Evolutionary conservation across 2,329 filamentous ascomycete genomes (phyloP).

Genomic region (Periconia digitata): DNA sequence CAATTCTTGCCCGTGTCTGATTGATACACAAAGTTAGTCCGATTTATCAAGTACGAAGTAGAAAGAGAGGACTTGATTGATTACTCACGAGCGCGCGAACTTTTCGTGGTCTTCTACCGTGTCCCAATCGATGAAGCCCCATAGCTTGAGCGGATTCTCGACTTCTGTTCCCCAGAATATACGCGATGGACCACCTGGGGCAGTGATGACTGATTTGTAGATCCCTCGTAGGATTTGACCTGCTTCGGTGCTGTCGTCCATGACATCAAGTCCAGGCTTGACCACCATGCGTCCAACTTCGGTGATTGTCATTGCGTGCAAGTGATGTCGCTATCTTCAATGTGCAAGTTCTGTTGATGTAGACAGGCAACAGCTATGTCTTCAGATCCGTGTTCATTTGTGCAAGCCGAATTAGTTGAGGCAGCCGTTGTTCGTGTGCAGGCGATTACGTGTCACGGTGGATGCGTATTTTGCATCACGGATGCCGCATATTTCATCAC

Average conservation of each 20-base stretch:
- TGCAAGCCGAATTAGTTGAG: background rate
- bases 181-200: background rate
- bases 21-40: background rate
- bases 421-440: no score
- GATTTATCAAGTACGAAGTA: background rate
- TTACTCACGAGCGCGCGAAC: conserved; percentile 8
- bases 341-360: no score
- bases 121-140: conserved; percentile 8
- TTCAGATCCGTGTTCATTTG: no score
- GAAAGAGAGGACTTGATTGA: background rate
- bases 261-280: conserved; percentile 5
- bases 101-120: conserved; percentile 7
- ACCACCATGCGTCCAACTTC: conserved; percentile 12
- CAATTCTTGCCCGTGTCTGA: background rate
- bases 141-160: conserved; percentile 4
- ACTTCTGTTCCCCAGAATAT: conserved; percentile 7
- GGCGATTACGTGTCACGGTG: no score
- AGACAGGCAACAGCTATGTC: no score
- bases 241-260: conserved; percentile 4
- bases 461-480: no score
- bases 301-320: conserved; percentile 3
- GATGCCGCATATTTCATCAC: background rate
- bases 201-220: conserved; percentile 1
- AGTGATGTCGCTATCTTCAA: no score
- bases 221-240: conserved; percentile 1